Conservation (phyloP, 805 yeast species). For the Nakazawaea molendinolei region DNA sequence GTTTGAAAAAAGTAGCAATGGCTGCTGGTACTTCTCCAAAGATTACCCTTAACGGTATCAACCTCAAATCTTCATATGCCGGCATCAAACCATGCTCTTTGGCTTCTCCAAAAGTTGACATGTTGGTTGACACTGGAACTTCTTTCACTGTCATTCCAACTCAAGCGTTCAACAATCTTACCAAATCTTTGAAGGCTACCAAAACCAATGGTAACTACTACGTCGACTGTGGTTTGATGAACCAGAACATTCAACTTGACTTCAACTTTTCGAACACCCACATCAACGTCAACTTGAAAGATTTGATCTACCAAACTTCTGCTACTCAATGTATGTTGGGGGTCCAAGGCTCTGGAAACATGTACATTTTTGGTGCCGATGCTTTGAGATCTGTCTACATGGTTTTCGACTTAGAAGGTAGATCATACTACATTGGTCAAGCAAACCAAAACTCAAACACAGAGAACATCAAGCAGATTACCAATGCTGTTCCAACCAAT, state of each 20-base stretch:
- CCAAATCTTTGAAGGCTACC: slow-evolving; percentile 5
- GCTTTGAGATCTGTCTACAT: slow-evolving; percentile 55
- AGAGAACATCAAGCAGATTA: slow-evolving; percentile 23
- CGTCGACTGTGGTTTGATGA: slow-evolving; percentile 6
- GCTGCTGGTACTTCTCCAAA: slow-evolving; percentile 11
- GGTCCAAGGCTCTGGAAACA: background rate
- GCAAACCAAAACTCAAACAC: slow-evolving; percentile 21
- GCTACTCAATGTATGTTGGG: slow-evolving; percentile 5
- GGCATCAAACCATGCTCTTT: background rate
- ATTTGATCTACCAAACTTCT: slow-evolving; percentile 10
- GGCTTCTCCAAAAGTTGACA: background rate
- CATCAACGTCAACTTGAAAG: slow-evolving; percentile 4
- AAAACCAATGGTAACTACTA: slow-evolving; percentile 2
- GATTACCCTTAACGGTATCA: background rate
- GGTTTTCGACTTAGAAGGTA: slow-evolving; percentile 52
- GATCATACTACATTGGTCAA: slow-evolving; percentile 45
- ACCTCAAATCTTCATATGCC: slow-evolving; percentile 3
- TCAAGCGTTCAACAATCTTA: slow-evolving; percentile 2
- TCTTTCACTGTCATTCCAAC: slow-evolving; percentile 5
- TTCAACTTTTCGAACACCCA: slow-evolving; percentile 3
- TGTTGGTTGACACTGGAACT: slow-evolving; percentile 11
- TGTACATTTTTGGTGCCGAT: slow-evolving; percentile 50
- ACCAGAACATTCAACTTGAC: background rate
- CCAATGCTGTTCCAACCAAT: slow-evolving; percentile 1
- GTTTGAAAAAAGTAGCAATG: slow-evolving; percentile 35